Conservation (phyloP, 148 eudicot species). For the Rhododendron molle region DNA sequence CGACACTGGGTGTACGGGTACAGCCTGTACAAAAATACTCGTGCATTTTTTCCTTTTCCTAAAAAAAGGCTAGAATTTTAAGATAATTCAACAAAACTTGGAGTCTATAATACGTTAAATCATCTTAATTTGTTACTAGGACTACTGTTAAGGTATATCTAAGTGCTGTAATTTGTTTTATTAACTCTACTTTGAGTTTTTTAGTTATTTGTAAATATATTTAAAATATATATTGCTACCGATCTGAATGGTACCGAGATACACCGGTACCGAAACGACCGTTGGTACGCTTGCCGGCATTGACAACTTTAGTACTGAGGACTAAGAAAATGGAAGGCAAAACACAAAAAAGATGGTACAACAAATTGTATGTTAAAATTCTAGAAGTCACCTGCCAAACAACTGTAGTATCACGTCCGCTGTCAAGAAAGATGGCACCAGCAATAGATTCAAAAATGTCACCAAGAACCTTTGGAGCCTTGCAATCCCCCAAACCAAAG, state of each 20-base stretch:
- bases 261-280: too few relatives aligned
- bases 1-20: background rate
- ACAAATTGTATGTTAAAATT: background rate
- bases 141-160: background rate
- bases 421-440: slow-evolving; percentile 89
- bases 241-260: background rate
- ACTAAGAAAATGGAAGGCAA: background rate
- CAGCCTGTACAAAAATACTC: background rate
- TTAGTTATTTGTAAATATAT: too few relatives aligned
- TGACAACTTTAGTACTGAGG: background rate
- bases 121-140: background rate
- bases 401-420: slow-evolving; percentile 54
- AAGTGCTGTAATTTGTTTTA: background rate
- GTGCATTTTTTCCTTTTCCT: background rate
- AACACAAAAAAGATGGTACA: background rate
- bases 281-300: too few relatives aligned
- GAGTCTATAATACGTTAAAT: background rate
- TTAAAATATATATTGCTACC: background rate
- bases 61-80: too few relatives aligned
- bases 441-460: slow-evolving; percentile 97
- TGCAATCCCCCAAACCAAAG: slow-evolving; percentile 96
- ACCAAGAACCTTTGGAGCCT: slow-evolving; percentile 98
- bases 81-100: background rate
- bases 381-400: slow-evolving; percentile 74
- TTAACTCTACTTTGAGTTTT: too few relatives aligned